Evolutionary conservation across 352 stramenopile species (phyloP).

Genomic region (Phytophthora chlamydospora): DNA sequence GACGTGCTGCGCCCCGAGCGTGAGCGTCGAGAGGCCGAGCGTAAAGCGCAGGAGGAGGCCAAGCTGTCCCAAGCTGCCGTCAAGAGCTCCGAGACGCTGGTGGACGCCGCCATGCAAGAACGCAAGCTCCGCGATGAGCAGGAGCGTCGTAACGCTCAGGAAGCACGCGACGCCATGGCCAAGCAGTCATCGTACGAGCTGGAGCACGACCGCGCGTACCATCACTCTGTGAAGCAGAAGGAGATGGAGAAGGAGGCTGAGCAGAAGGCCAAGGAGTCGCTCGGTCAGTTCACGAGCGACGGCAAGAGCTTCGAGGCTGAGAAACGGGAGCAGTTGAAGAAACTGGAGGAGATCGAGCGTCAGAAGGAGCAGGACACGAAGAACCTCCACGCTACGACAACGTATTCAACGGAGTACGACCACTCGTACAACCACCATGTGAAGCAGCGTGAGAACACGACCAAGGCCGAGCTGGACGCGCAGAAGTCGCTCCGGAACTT

Average conservation of each 20-base stretch:
- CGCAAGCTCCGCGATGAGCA: conserved; percentile 46
- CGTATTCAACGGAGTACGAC: conserved; percentile 51
- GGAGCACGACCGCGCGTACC: conserved; percentile 49
- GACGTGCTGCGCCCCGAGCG: conserved; percentile 41
- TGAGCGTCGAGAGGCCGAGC: conserved; percentile 46
- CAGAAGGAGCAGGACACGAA: conserved; percentile 40
- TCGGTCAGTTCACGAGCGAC: conserved; percentile 39
- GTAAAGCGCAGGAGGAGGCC: conserved; percentile 50
- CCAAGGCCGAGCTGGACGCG: conserved; percentile 43
- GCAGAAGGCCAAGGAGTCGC: conserved; percentile 37
- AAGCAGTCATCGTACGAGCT: conserved; percentile 45
- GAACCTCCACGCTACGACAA: conserved; percentile 45
- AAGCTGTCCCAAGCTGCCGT: conserved; percentile 32
- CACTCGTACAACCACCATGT: conserved; percentile 56
- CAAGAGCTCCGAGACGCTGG: conserved; percentile 54
- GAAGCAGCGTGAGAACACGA: conserved; percentile 56
- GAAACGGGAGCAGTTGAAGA: conserved; percentile 48
- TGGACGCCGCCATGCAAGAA: conserved; percentile 55
- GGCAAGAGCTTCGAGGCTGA: conserved; percentile 51
- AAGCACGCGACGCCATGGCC: conserved; percentile 38
- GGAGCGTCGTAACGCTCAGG: conserved; percentile 46
- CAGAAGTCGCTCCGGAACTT: conserved; percentile 46
- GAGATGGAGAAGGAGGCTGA: conserved; percentile 32
- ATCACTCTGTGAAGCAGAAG: conserved; percentile 44
- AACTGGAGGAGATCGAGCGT: conserved; percentile 29